Conservation (phyloP, 2,329 filamentous ascomycete genomes). For the Colletotrichum sublineola region DNA sequence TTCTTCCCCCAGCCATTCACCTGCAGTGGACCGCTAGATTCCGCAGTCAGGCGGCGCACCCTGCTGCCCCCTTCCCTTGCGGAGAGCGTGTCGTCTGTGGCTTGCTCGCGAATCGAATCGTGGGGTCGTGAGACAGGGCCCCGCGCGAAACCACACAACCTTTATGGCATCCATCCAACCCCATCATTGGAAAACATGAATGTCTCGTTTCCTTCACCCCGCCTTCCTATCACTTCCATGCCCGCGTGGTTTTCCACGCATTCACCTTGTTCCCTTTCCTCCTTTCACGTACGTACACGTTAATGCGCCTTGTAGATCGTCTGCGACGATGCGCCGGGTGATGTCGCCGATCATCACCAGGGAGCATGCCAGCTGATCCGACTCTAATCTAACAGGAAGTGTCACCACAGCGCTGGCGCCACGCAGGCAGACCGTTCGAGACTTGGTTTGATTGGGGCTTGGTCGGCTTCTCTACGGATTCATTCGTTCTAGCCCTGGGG, state of each 20-base stretch:
- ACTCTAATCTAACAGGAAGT: not conserved
- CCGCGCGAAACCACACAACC: not conserved
- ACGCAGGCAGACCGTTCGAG: not conserved
- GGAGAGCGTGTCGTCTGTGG: not conserved
- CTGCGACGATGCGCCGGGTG: slow-evolving; percentile 6
- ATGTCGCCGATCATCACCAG: slow-evolving; percentile 10
- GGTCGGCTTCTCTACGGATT: slow-evolving; percentile 26
- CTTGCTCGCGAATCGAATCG: slow-evolving; percentile 21
- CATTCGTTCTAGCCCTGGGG: not conserved
- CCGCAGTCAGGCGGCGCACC: slow-evolving; percentile 21
- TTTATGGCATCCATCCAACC: not conserved
- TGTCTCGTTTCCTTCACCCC: not conserved
- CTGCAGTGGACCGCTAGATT: not conserved
- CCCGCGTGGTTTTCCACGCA: slow-evolving; percentile 16
- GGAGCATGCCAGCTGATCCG: not conserved
- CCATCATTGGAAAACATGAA: not conserved
- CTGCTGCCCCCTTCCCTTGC: not conserved
- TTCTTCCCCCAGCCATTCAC: not conserved
- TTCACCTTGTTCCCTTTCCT: not conserved
- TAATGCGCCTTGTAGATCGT: slow-evolving; percentile 23
- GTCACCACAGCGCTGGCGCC: not conserved
- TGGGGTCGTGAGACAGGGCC: slow-evolving; percentile 37
- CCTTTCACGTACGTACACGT: not conserved
- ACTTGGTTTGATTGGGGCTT: not conserved
- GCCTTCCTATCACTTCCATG: not conserved